Conservation (phyloP, 352 stramenopile genomes). For the Lagenidium giganteum region DNA sequence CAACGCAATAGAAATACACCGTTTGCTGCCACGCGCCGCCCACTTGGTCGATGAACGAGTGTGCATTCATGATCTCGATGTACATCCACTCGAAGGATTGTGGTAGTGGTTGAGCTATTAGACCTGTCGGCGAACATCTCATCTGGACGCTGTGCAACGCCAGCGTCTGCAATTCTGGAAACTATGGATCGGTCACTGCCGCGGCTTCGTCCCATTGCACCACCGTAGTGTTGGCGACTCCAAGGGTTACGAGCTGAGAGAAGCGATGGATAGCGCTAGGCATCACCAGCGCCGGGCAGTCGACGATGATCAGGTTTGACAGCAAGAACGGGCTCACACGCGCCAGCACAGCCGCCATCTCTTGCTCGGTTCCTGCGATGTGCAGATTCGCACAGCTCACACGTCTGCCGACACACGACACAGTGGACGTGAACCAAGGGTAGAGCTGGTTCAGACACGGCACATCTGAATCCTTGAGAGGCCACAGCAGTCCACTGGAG, state of each 20-base stretch:
- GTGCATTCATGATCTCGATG: not conserved
- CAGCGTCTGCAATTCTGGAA: too few relatives aligned
- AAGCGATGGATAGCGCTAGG: not conserved
- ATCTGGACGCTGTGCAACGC: not conserved
- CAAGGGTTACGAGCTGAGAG: not conserved
- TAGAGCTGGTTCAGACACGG: too few relatives aligned
- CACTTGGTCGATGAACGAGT: not conserved
- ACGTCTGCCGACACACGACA: too few relatives aligned
- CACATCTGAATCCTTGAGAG: too few relatives aligned
- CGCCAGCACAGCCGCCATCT: not conserved
- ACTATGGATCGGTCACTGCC: too few relatives aligned
- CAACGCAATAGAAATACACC: not conserved
- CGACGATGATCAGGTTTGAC: not conserved
- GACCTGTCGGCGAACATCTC: not conserved
- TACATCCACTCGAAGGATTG: constrained; percentile 8
- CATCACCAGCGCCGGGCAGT: constrained; percentile 4
- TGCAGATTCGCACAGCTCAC: too few relatives aligned
- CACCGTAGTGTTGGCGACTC: not conserved
- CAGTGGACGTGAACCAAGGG: too few relatives aligned
- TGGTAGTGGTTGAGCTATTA: not conserved
- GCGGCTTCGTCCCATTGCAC: not conserved
- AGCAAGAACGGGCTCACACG: constrained; percentile 1
- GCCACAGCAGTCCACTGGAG: too few relatives aligned
- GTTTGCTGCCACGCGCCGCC: constrained; percentile 1
- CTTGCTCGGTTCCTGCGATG: too few relatives aligned